Base-by-base conservation (phyloP, 345 rosid species). In the Laguncularia racemosa region DNA sequence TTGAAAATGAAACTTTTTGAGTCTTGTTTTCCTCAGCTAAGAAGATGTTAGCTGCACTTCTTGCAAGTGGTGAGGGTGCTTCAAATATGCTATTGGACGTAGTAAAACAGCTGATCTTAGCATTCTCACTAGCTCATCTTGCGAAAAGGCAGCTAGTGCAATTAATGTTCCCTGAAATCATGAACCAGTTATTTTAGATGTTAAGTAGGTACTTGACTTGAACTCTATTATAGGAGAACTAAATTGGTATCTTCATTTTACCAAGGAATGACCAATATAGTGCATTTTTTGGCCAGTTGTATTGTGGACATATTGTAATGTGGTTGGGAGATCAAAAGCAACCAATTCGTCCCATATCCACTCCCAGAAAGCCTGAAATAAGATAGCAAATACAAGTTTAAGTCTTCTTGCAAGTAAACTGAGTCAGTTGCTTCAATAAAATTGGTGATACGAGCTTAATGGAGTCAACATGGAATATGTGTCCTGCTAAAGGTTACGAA, bases 261-360 rank as follows among this genome's bases (percentile, higher is more conserved):
- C 80, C 76, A 71, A 56, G 44, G 80, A 76, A 53, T 76, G 76
- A 6, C 67, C 74, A 40, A 66, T 69, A 54, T 72, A 76, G 60
- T 72, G 80, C 65, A 65, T 17, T 6, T 69, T 70, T 72, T 76
- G 71, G n/a, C 67, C 67, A 3, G 77, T 72, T 28, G 56, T 63
- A 16, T 57, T 59, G 26, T 53, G 53, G 28, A 76, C 63, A 33
- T 72, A 56, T 13, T 66, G 64, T 20, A 65, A 49, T 3, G 52
- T 20, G 5, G 74, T 69, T 12, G 77, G 69, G 33, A 69, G 66
- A 56, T 72, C 77, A 18, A 45, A 72, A 53, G 59, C 50, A 1
- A 56, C 72, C 47, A 72, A 49, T 57, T 76, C 77, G 47, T 76
- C 77, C 72, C 70, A 69, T 48, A 74, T 69, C 81, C 81, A 72